A percentile compares a stretch with the other conserved stretches of the same genome.
Conservation (phyloP, 208 protist species). For the Acanthamoeba quina region DNA sequence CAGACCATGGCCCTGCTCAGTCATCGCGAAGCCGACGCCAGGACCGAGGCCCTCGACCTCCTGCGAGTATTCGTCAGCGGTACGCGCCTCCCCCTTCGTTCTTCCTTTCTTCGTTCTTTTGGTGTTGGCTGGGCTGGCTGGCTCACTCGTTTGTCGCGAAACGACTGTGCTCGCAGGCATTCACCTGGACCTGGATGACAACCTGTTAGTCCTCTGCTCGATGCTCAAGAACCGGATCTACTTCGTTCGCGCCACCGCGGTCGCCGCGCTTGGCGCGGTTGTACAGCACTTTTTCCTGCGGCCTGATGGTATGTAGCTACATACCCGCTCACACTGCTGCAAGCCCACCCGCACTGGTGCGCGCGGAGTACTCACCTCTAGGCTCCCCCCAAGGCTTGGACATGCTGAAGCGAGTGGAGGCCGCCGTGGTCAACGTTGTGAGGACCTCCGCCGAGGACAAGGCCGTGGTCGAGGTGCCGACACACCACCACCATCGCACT, state of each 20-base stretch:
- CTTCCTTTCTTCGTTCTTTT: no score
- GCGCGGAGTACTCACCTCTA: not conserved
- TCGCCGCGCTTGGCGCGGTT: not conserved
- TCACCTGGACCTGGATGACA: not conserved
- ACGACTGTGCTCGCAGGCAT: not conserved
- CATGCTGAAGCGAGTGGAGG: not conserved
- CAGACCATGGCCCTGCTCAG: constrained; percentile 34
- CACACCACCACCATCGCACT: no score
- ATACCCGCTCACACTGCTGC: not conserved
- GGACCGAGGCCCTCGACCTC: not conserved
- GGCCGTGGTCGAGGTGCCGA: not conserved
- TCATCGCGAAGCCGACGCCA: not conserved
- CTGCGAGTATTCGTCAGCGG: constrained; percentile 16
- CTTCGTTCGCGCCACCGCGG: constrained; percentile 17
- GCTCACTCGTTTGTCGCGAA: not conserved
- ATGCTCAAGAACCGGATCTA: constrained; percentile 46
- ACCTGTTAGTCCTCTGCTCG: constrained; percentile 25
- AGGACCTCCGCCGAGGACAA: not conserved
- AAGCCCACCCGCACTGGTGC: not conserved
- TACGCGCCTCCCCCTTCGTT: not conserved
- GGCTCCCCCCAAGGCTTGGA: not conserved
- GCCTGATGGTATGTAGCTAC: no score
- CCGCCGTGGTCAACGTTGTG: not conserved
- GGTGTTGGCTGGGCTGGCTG: not conserved
- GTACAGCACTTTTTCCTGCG: not conserved